Evolutionary conservation across 2,329 filamentous ascomycete genomes (phyloP), one percentile per base, ranked within the genome.

Genomic region (Microdochium trichocladiopsis): DNA sequence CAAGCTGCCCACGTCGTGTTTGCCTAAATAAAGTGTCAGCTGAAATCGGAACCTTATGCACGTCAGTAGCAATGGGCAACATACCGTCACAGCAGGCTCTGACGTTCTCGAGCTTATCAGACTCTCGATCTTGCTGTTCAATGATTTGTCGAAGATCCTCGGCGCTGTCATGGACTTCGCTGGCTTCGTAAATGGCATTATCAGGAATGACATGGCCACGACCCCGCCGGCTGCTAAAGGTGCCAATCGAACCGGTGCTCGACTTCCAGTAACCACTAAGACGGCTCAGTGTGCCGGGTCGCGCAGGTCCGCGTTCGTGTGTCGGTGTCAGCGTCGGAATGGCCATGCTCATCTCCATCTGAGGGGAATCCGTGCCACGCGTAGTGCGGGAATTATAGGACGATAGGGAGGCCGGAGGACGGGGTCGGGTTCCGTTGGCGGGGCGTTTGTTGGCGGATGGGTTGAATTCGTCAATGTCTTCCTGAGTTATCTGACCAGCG

Each of bases 61-160:
- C 22, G 12, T 50, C 8, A 55, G 12, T 22, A 25, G 21, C 25
- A 47, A 52, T 52, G 25, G 22, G 47, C 52, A 53, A 74, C 86
- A 81, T 79, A 93, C 92, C 94, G 80, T 97, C 94, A 70, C 94
- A 99, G 73, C 94, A 99, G 54, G 93, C 92, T 65, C 94, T 80
- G 58, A 99, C 94, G 68, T 99, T 96, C 76, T 97, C 93, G 62
- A 97, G 77, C 56, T 86, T 80, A 64, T 92, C 88, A 24, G 86
- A 77, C 59, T 92, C 88, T 51, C 83, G 76, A 62, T 93, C 87
- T 64, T 91, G 86, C 56, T 82, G 78, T 70, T 93, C 88, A 61
- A 93, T 89, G 57, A 92, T 84, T 57, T 86, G 80, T 52, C 90
- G 78, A 53, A 96, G 68, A 64, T 96, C 90, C 68, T 96, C 90